Evolutionary conservation across 306 rosid species (phyloP), one percentile per base, ranked within the genome.

Genomic region (Fagus sylvatica): DNA sequence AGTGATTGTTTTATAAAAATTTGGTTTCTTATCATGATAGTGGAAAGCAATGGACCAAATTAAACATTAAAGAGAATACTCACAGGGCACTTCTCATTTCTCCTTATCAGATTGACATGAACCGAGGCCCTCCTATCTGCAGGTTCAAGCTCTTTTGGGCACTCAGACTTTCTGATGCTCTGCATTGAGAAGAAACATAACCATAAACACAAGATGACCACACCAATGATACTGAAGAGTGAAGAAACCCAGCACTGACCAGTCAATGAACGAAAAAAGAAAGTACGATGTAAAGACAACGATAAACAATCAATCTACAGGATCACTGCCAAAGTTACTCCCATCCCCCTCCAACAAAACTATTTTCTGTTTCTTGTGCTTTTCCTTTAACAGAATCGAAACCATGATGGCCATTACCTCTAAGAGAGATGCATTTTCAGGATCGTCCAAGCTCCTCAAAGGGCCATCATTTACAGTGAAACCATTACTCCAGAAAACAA

Each of bases 61-160:
- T 39, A 66, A 66, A 66, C 48, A n/a, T 66, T 36, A 48, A 61
- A 83, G 39, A 83, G 78, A 82, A 72, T 59, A 87, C 99, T 88
- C 79, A 95, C 99, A 1, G 90, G 97, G 78, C 71, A 91, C 68
- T 89, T 84, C 84, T 95, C 98, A 33, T 62, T 90, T 88, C 96
- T 91, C 90, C 93, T 84, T 66, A 86, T 91, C 83, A 95, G 90
- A 84, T 93, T 93, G 69, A 93, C 98, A 78, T 95, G 90, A 68
- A 95, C 97, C 59, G 93, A 74, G 64, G 96, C 80, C 85, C 86
- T 86, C 86, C 89, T 89, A 77, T 88, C 91, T 3, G 88, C 90
- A 43, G 98, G 99, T 82, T 95, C 99, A 68, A 95, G 91, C 87
- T 95, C 99, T 85, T 80, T 88, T 16, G 99, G 99, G 81, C 99